Conservation (phyloP, 2,329 filamentous ascomycete species). For the Aspergillus sp. region DNA sequence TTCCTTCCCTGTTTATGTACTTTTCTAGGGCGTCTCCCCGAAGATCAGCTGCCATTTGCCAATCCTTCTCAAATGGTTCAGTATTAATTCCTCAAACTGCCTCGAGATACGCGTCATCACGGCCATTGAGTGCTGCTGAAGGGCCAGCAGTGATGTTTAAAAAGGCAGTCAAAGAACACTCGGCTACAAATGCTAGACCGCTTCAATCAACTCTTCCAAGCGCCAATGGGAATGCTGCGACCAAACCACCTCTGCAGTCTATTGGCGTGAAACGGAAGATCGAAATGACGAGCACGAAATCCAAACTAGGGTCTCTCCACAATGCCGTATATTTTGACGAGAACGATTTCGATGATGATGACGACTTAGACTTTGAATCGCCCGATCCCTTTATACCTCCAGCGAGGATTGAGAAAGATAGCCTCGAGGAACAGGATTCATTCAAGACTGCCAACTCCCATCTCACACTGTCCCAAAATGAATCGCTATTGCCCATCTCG, state of each 20-base stretch:
- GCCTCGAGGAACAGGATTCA: slow-evolving; percentile 1
- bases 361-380: slow-evolving; percentile 60
- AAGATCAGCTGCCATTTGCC: slow-evolving; percentile 22
- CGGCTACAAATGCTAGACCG: slow-evolving; percentile 30
- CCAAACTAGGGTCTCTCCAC: slow-evolving; percentile 44
- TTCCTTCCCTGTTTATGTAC: slow-evolving; percentile 27
- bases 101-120: slow-evolving; percentile 27
- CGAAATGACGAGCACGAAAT: slow-evolving; percentile 32
- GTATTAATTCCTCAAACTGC: slow-evolving; percentile 18
- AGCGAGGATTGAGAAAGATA: slow-evolving; percentile 13
- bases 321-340: slow-evolving; percentile 65
- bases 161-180: slow-evolving; percentile 42
- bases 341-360: slow-evolving; percentile 84
- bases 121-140: slow-evolving; percentile 16
- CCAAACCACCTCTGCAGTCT: slow-evolving; percentile 26
- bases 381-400: slow-evolving; percentile 31
- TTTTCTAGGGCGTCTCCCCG: slow-evolving; percentile 17
- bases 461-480: neutral
- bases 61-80: slow-evolving; percentile 21
- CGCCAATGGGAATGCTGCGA: slow-evolving; percentile 23
- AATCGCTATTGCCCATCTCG: neutral
- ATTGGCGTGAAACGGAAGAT: slow-evolving; percentile 40
- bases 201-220: slow-evolving; percentile 33
- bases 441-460: slow-evolving; percentile 9
- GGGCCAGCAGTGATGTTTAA: slow-evolving; percentile 37